Evolutionary conservation across 2,329 filamentous ascomycete genomes (phyloP).

Genomic region (Talaromyces sp.): DNA sequence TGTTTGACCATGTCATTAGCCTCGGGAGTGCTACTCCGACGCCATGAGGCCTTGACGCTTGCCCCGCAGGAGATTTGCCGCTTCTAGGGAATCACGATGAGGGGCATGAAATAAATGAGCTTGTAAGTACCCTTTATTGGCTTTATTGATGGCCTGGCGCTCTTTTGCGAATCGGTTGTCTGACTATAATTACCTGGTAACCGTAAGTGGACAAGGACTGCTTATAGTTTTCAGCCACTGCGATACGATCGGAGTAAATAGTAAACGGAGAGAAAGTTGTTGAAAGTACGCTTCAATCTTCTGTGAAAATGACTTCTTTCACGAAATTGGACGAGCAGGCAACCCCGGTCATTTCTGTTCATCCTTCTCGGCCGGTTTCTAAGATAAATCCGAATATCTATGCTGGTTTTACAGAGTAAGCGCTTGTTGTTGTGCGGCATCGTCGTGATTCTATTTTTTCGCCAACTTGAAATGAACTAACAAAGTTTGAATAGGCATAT

Average conservation of each 20-base stretch:
- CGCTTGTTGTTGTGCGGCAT: too few relatives aligned
- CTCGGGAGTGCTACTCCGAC: not conserved
- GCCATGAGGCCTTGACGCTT: slow-evolving; percentile 8
- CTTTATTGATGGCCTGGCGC: not conserved
- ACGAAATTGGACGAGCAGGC: slow-evolving; percentile 66
- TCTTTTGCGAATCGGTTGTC: not conserved
- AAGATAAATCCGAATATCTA: slow-evolving; percentile 81
- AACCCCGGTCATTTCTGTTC: slow-evolving; percentile 66
- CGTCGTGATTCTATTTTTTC: too few relatives aligned
- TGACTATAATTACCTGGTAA: not conserved
- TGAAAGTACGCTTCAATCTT: not conserved
- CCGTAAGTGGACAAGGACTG: not conserved
- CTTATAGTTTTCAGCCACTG: slow-evolving; percentile 12
- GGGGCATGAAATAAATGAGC: slow-evolving; percentile 3
- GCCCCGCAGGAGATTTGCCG: slow-evolving; percentile 38
- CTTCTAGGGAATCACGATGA: slow-evolving; percentile 18
- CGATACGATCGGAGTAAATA: not conserved
- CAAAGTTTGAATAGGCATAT: slow-evolving; percentile 64
- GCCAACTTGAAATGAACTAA: too few relatives aligned
- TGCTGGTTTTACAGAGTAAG: slow-evolving; percentile 78
- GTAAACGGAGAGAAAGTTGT: not conserved
- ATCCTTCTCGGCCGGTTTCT: slow-evolving; percentile 66
- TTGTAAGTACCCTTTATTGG: not conserved
- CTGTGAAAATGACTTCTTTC: slow-evolving; percentile 67
- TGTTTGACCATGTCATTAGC: not conserved